Base-by-base conservation (phyloP, 83 land plant species). In the Isoetes engelmannii region DNA sequence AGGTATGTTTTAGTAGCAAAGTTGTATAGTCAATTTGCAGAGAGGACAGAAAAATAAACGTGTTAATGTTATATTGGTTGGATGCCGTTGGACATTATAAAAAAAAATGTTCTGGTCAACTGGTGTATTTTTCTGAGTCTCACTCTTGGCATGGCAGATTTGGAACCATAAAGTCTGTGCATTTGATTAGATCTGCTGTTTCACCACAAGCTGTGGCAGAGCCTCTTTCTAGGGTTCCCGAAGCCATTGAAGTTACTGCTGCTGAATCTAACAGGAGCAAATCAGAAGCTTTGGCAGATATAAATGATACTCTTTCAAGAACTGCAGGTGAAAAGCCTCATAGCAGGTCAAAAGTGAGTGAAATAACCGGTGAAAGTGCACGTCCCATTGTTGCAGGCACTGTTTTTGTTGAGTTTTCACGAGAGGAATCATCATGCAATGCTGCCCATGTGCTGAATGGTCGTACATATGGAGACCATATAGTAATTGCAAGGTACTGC, bases 401-500 rank as follows among this genome's bases (percentile, higher is more conserved):
- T 51, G 77, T 93, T 10, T 74, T 84, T 54, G 85, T 93, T 37
- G 98, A 93, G 67, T 93, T 77, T 75, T 54, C 77, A 56, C 71
- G 98, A 69, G 69, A 75, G 46, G 96, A 93, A 73, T 81, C 84
- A 21, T 67, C 92, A 4, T 86, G 85, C 64, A 48, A 66, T 48
- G 98, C 98, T 10, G 98, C 96, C 48, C 98, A 90, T 76, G 72
- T 77, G 62, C 72, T 93, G 75, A 86, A 90, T 72, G 86, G 92
- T 48, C 87, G 98, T 28, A 15, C 51, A 7, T 93, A 73, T 82
- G 96, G 82, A 13, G 71, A 75, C 19, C 84, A 79, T 13, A 73
- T 74, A 49, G 88, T 93, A 9, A 20, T 64, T 37, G 65, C 45
- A 4, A 19, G 69, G 9, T 77, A 64, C 45, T 65, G 64, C 47